phyloP scores from a whole-genome alignment of 306 rosid species.

The Vigna nakashimae region DNA sequence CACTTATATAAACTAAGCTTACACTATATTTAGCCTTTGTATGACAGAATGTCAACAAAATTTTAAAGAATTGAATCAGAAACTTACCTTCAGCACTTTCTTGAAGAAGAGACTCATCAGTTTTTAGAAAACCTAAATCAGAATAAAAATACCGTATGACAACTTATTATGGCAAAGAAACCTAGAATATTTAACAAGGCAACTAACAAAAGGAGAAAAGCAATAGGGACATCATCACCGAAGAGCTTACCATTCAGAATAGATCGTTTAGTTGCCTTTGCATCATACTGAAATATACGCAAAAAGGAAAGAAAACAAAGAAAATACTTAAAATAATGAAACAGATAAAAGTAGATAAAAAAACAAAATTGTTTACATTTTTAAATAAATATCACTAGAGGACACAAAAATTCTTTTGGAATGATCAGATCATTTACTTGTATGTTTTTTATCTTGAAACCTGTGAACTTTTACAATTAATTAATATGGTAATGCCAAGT shows the following conservation, averaged over 20 bases:
- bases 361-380: constrained; percentile 1
- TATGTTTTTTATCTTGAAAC: too few relatives aligned
- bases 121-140: constrained; percentile 72
- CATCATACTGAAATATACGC: constrained; percentile 70
- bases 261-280: constrained; percentile 80
- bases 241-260: constrained; percentile 74
- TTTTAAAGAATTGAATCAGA: constrained; percentile 8
- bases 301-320: constrained; percentile 26
- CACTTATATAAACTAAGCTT: background rate
- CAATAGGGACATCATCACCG: background rate
- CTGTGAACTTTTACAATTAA: too few relatives aligned
- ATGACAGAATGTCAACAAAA: constrained; percentile 30
- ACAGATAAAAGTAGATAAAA: background rate
- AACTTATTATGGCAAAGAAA: constrained; percentile 20
- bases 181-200: constrained; percentile 3
- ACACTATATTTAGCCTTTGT: constrained; percentile 15
- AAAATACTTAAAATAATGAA: constrained; percentile 30
- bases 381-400: background rate
- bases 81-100: constrained; percentile 72
- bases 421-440: background rate
- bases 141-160: constrained; percentile 24
- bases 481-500: background rate
- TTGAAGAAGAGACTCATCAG: constrained; percentile 81
- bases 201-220: background rate
- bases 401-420: background rate